phyloP scores from a whole-genome alignment of 176 grass and related monocot species.

The Typha latifolia region DNA sequence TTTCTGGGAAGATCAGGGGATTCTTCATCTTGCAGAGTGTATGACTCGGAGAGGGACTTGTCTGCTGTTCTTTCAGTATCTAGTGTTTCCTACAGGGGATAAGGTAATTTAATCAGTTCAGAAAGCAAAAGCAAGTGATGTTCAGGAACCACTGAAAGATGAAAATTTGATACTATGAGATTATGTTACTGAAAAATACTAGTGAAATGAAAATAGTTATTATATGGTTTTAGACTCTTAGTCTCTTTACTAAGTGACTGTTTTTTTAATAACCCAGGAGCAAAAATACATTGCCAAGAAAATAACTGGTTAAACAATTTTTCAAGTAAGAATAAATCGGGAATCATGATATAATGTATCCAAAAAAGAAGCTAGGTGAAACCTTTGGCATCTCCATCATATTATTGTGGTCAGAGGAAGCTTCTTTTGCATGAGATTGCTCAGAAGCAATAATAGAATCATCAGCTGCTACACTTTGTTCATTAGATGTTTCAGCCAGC shows the following conservation, averaged over 20 bases:
- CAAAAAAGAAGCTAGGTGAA: neutral
- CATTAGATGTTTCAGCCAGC: conserved; percentile 24
- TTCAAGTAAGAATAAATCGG: neutral
- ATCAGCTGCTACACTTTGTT: conserved; percentile 23
- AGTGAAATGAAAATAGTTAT: too few species aligned
- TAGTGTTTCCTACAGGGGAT: conserved; percentile 38
- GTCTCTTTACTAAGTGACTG: too few species aligned
- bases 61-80: conserved; percentile 28
- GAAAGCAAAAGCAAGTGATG: conserved; percentile 2
- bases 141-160: neutral
- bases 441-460: conserved; percentile 11
- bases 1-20: conserved; percentile 29
- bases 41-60: conserved; percentile 70
- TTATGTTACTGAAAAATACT: too few species aligned
- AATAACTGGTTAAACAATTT: neutral
- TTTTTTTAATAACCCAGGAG: too few species aligned
- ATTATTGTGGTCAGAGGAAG: conserved; percentile 23
- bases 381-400: conserved; percentile 39
- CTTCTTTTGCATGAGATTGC: conserved; percentile 23
- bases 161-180: too few species aligned
- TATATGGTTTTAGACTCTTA: too few species aligned
- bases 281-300: too few species aligned
- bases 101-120: conserved; percentile 19
- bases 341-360: neutral
- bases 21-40: conserved; percentile 54